Base-by-base conservation (phyloP, 108 stramenopile genomes). In the Tribonema minus region DNA sequence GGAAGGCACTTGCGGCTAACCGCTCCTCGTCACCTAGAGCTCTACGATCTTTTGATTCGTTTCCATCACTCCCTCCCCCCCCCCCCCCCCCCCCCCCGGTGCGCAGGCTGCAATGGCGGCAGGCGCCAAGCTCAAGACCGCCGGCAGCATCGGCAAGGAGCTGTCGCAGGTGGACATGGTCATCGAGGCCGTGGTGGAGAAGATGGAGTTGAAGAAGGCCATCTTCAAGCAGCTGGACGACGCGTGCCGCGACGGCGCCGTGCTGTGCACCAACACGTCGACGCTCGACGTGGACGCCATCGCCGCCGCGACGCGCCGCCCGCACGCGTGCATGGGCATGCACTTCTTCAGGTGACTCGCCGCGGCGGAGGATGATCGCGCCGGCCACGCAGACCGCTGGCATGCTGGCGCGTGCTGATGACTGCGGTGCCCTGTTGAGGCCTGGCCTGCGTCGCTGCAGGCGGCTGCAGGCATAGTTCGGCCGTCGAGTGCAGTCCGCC, bases 181-280 rank as follows among this genome's bases (percentile, higher is more conserved):
- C 34, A 90, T 98, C 37, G 97, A 98, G 82, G 97, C 97, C 15
- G 94, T 92, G n/a, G 92, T 93, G 67, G 97, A 98, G 83, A 92
- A 92, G 68, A 87, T 98, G 88, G 87, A 82, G 20, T 83, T 95
- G 73, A 98, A 98, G 86, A 86, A 92, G 61, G 81, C 90, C 0
- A 92, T 98, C 54, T 98, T 98, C 67, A 67, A 71, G 20, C 80
- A 91, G 34, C 84, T 98, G 75, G 90, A 95, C 71, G 74, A 84
- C 32, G 88, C 88, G 5, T 87, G 86, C n/a, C 80, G 82, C 64
- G 64, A 71, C 39, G 63, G 58, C 40, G 84, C 88, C 27, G 69
- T 91, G 58, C 75, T 92, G 9, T 65, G 84, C 76, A 88, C 87
- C 68, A 92, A 92, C 86, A 98, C 97, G 36, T 93, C 92, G 31